phyloP scores from a whole-genome alignment of 352 stramenopile species.

The Plasmopara muralis region DNA sequence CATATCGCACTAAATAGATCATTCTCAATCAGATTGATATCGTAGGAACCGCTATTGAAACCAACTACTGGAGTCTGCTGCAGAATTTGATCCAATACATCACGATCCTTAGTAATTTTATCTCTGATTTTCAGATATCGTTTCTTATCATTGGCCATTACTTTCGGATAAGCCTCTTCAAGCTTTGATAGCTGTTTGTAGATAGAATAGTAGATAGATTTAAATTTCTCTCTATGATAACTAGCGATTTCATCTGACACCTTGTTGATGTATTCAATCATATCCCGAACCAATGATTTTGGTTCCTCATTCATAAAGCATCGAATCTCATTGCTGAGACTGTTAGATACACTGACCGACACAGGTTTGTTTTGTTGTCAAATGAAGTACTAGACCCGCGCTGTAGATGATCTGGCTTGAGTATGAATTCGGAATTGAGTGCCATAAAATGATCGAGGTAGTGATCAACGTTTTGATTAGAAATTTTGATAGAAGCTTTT shows the following conservation, averaged over 20 bases:
- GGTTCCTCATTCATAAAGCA: slow-evolving; percentile 12
- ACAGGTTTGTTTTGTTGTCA: slow-evolving; percentile 11
- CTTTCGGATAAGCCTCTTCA: too few relatives aligned
- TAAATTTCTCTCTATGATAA: not conserved
- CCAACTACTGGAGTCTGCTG: not conserved
- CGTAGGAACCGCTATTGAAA: not conserved
- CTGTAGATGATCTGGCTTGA: slow-evolving; percentile 3
- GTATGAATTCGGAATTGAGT: too few relatives aligned
- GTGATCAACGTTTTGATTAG: not conserved
- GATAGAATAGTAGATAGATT: too few relatives aligned
- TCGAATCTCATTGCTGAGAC: slow-evolving; percentile 9
- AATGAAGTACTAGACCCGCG: too few relatives aligned
- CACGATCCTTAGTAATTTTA: not conserved
- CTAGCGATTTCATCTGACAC: not conserved
- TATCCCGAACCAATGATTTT: slow-evolving; percentile 6
- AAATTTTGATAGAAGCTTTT: not conserved
- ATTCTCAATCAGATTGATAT: not conserved
- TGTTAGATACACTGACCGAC: slow-evolving; percentile 9
- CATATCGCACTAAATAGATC: too few relatives aligned
- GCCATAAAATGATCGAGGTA: slow-evolving; percentile 1
- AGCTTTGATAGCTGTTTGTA: too few relatives aligned
- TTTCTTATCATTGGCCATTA: not conserved
- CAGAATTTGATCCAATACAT: not conserved
- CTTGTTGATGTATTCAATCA: slow-evolving; percentile 2
- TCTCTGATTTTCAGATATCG: not conserved